Percentiles rank a stretch among this genome's conserved stretches.
phyloP scores from a whole-genome alignment of 139 green algal species.

The Tetradesmus lagerheimii region DNA sequence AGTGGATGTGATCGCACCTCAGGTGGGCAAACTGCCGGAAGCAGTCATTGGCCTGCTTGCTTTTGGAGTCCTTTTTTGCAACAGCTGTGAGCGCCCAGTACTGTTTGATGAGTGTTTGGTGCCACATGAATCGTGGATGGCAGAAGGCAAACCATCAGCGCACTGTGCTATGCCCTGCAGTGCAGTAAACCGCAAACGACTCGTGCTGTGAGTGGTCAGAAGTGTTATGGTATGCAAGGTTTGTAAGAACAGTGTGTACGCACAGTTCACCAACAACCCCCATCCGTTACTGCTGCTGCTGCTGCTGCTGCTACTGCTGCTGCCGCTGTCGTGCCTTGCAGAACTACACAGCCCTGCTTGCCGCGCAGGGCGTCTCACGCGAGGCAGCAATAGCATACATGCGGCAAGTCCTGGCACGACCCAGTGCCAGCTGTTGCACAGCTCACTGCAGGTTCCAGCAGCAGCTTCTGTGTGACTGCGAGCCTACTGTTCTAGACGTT shows the following conservation, averaged over 20 bases:
- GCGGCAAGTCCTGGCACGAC: neutral
- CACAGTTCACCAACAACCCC: no score
- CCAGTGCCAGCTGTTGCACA: slow-evolving; percentile 34
- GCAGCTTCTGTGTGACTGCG: slow-evolving; percentile 34
- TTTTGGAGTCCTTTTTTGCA: no score
- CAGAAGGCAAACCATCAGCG: no score
- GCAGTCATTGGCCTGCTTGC: no score
- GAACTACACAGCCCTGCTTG: slow-evolving; percentile 35
- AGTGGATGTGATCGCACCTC: slow-evolving; percentile 6
- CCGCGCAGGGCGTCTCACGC: neutral
- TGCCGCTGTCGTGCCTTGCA: neutral
- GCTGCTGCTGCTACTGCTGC: neutral
- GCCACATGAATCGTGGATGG: no score
- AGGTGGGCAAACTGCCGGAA: neutral
- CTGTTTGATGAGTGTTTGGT: no score
- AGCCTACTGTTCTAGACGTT: slow-evolving; percentile 28
- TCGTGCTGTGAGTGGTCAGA: no score
- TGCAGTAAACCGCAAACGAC: no score
- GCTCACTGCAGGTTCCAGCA: slow-evolving; percentile 27
- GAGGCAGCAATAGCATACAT: neutral
- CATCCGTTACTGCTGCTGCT: neutral
- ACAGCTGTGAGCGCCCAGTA: no score
- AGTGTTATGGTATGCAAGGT: no score
- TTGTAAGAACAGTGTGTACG: no score
- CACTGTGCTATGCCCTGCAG: no score